Evolutionary conservation across 2,329 filamentous ascomycete species (phyloP), one percentile per base, ranked within the genome.

Genomic region (Tolypocladium album): DNA sequence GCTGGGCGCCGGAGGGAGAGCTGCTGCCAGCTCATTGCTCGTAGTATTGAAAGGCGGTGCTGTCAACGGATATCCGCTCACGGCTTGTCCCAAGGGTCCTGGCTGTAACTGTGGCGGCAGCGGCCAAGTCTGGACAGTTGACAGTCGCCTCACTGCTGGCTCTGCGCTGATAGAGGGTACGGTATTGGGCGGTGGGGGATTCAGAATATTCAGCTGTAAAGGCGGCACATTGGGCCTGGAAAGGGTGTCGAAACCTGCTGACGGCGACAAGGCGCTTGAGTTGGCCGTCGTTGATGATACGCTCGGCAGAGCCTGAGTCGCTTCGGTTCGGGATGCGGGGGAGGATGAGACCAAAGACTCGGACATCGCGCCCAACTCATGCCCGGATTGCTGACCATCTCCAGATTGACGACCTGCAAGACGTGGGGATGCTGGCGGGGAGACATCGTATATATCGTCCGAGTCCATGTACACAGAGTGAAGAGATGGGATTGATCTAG

Each of bases 51-150:
- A 67, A 5, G 72, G 67, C 6, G 77, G 75, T 0, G 75, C 76
- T 11, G 78, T 79, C 58, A 71, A 75, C 1, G 78, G 75, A 62
- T 77, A 75, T 5, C 31, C 50, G 4, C 71, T 74, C 17, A 62
- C 64, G 27, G 65, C 63, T 22, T 58, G 56, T 43, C 59, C 72
- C 13, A 61, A 57, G 22, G 66, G 61, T 22, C 66, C 62, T 57
- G 63, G 59, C 27, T 70, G 67, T 17, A 66, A 59, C 22, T 67
- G 60, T 17, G 70, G 68, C 24, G 64, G 68, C 22, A 70, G 72
- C 31, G 81, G 80, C 81, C 81, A 83, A 11, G 80, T 82, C 63
- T 70, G 71, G 15, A 68, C 65, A 59, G 72, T 75, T 22, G 72
- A 73, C 36, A 72, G 55, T 22, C 71, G 68, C 62, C 67, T 70